A percentile compares a stretch with the other conserved stretches of the same genome.
phyloP scores from a whole-genome alignment of 2,329 filamentous ascomycete species.

The Neofusicoccum sp. region DNA sequence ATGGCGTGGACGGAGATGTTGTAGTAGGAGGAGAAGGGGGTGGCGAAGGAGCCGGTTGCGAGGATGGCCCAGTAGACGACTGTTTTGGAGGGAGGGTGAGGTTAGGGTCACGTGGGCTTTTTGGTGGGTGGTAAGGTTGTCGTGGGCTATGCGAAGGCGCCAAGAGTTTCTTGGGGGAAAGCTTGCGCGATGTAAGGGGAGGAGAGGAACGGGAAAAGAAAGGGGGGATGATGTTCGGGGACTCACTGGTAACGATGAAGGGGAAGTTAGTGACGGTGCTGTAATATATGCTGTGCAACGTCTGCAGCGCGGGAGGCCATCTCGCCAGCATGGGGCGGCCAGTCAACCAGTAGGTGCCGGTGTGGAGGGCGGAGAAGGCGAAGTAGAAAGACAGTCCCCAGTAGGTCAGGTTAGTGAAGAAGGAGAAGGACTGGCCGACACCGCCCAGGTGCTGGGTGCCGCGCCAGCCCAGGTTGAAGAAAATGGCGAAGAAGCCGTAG shows the following conservation, averaged over 20 bases:
- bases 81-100: conserved; percentile 19
- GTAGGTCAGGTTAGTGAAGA: conserved; percentile 79
- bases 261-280: conserved; percentile 44
- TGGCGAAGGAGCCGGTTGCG: conserved; percentile 32
- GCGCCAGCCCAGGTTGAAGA: conserved; percentile 68
- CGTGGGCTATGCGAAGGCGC: too few species aligned
- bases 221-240: background rate
- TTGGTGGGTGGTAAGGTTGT: conserved; percentile 20
- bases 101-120: background rate
- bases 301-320: conserved; percentile 39
- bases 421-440: conserved; percentile 66
- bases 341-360: conserved; percentile 58
- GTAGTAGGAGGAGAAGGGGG: conserved; percentile 45
- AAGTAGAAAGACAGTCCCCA: conserved; percentile 83
- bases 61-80: conserved; percentile 46
- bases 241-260: conserved; percentile 45
- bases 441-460: conserved; percentile 50
- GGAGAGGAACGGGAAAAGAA: background rate
- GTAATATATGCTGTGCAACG: conserved; percentile 42
- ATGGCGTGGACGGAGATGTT: conserved; percentile 73
- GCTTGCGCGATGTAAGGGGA: background rate
- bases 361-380: conserved; percentile 65
- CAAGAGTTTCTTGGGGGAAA: background rate
- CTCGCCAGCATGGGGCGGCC: conserved; percentile 36
- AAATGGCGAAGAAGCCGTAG: conserved; percentile 68